These are phyloP conservation scores for Rhizophora mangle DNA, from an alignment of 345 rosid species.

Conservation along the genomic window DNA sequence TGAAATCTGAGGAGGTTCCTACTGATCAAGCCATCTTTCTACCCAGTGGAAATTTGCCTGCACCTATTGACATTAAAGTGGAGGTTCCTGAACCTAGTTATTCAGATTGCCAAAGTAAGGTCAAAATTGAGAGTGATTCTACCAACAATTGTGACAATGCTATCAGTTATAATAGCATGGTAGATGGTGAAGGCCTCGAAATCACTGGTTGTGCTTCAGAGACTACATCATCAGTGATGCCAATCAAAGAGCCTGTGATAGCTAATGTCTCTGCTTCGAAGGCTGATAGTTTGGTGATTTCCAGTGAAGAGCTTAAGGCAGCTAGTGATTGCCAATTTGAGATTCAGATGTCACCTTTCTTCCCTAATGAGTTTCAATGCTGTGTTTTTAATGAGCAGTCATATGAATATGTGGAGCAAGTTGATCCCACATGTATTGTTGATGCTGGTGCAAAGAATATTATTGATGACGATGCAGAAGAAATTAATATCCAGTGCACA, in stretches of 20 bases:
- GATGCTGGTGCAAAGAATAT: background rate
- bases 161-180: slow-evolving; percentile 14
- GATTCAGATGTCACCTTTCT: slow-evolving; percentile 5
- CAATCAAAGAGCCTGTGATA: slow-evolving; percentile 6
- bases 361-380: slow-evolving; percentile 18
- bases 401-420: slow-evolving; percentile 26
- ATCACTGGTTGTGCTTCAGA: background rate
- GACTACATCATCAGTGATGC: background rate
- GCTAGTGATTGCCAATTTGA: slow-evolving; percentile 12
- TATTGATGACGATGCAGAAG: slow-evolving; percentile 6
- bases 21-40: slow-evolving; percentile 16
- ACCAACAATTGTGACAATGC: slow-evolving; percentile 19
- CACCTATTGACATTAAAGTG: slow-evolving; percentile 31
- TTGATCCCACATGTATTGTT: slow-evolving; percentile 10
- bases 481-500: slow-evolving; percentile 6
- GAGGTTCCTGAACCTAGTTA: slow-evolving; percentile 38
- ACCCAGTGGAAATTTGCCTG: slow-evolving; percentile 14
- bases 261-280: background rate
- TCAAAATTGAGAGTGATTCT: slow-evolving; percentile 16
- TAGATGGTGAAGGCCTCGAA: slow-evolving; percentile 17
- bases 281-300: background rate
- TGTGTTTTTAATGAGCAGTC: slow-evolving; percentile 19
- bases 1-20: slow-evolving; percentile 16
- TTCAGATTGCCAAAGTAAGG: slow-evolving; percentile 30
- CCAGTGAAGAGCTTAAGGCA: slow-evolving; percentile 12